Conservation (phyloP, 1,284 basidiomycete species). For the Sanghuangporus sanghuang region DNA sequence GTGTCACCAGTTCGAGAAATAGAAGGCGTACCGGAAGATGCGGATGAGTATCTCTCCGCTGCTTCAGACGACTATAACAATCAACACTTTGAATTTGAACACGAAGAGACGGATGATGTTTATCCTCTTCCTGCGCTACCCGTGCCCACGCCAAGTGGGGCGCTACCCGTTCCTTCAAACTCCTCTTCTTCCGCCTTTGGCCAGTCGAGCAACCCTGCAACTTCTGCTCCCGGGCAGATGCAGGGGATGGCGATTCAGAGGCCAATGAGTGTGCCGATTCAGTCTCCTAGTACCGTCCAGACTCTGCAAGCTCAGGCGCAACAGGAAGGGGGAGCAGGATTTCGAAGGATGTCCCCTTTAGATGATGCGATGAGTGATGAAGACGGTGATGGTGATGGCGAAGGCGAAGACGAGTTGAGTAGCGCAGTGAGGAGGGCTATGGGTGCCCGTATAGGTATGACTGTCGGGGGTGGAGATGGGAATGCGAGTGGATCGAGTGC, state of each 20-base stretch:
- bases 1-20: not conserved
- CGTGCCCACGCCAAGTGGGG: not conserved
- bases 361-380: slow-evolving; percentile 18
- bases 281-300: not conserved
- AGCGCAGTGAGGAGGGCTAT: slow-evolving; percentile 3
- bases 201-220: not conserved
- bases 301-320: not conserved
- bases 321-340: no score
- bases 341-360: no score
- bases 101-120: slow-evolving; percentile 2
- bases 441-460: slow-evolving; percentile 10
- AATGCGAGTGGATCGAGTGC: slow-evolving; percentile 9
- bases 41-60: slow-evolving; percentile 11
- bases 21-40: slow-evolving; percentile 12
- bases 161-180: not conserved
- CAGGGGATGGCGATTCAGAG: slow-evolving; percentile 17
- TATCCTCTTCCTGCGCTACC: slow-evolving; percentile 7
- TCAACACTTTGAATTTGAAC: not conserved
- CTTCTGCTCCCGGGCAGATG: not conserved
- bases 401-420: slow-evolving; percentile 15
- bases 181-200: not conserved
- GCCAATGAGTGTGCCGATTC: slow-evolving; percentile 16
- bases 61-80: not conserved
- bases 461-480: slow-evolving; percentile 15
- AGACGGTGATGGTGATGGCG: slow-evolving; percentile 25